Percentiles rank a stretch among this genome's conserved stretches.
Conservation (phyloP, 148 eudicot species). For the Chenopodium album region DNA sequence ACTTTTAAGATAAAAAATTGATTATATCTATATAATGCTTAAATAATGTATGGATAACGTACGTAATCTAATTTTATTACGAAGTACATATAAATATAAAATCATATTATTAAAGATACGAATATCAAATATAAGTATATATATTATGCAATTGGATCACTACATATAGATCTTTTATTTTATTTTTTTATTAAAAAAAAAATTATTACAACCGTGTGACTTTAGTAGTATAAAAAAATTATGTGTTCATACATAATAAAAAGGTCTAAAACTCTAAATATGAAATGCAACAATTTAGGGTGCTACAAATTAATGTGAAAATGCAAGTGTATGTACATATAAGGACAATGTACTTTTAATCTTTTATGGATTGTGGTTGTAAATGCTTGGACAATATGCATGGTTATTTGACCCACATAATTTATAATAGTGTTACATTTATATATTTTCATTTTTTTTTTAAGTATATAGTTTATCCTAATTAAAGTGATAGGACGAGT, state of each 20-base stretch:
- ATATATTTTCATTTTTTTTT: not conserved
- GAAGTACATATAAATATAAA: too few relatives aligned
- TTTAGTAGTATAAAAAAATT: not conserved
- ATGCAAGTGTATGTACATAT: not conserved
- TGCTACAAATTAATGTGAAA: constrained; percentile 16
- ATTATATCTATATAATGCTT: too few relatives aligned
- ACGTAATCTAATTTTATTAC: too few relatives aligned
- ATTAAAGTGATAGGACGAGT: constrained; percentile 28
- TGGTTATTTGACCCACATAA: constrained; percentile 22
- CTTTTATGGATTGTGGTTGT: not conserved
- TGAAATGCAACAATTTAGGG: not conserved
- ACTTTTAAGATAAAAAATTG: too few relatives aligned
- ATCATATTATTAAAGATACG: too few relatives aligned
- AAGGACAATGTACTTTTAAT: not conserved
- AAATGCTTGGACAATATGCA: constrained; percentile 26
- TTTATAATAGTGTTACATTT: not conserved
- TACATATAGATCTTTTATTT: too few relatives aligned
- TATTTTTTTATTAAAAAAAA: too few relatives aligned
- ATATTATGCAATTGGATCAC: too few relatives aligned
- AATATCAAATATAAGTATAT: too few relatives aligned
- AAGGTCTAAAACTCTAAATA: not conserved
- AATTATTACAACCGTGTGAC: not conserved
- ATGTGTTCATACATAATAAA: not conserved
- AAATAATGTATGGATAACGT: too few relatives aligned
- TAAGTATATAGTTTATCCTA: not conserved